Percentiles rank a stretch among this genome's conserved stretches.
Evolutionary conservation across 441 rosid genomes (phyloP).

Genomic region (Syzygium malaccense): DNA sequence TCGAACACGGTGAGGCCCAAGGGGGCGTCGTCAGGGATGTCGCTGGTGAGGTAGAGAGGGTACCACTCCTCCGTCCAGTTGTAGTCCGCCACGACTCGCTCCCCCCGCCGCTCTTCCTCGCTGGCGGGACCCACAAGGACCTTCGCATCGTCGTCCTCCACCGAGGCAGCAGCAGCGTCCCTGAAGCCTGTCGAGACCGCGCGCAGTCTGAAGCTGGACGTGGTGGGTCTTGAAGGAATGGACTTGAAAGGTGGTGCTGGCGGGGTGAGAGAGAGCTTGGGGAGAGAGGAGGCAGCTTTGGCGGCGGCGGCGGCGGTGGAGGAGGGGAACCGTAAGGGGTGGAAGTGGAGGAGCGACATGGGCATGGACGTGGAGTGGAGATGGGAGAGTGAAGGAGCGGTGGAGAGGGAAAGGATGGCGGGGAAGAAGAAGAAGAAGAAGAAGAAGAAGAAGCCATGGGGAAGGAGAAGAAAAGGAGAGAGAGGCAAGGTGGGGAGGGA

Average conservation of each 20-base stretch:
- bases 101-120: conserved; percentile 33
- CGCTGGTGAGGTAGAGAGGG: conserved; percentile 77
- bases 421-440: not conserved
- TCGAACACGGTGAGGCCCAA: conserved; percentile 83
- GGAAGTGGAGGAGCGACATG: not conserved
- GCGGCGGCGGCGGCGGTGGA: not conserved
- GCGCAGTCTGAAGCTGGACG: not conserved
- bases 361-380: not conserved
- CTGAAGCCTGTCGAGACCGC: not conserved
- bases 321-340: not conserved
- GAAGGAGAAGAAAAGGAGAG: not conserved
- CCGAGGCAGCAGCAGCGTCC: not conserved
- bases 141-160: conserved; percentile 9
- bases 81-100: conserved; percentile 41
- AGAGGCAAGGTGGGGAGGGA: not conserved
- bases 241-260: not conserved
- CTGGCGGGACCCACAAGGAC: conserved; percentile 20
- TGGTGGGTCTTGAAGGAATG: not conserved
- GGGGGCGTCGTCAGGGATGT: conserved; percentile 90
- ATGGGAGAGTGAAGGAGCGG: not conserved
- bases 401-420: not conserved
- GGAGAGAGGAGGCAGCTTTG: not conserved
- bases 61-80: conserved; percentile 96
- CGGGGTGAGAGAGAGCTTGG: not conserved
- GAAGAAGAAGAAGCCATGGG: not conserved